phyloP scores from a whole-genome alignment of 2,329 filamentous ascomycete genomes.

The Botryotinia narcissicola region DNA sequence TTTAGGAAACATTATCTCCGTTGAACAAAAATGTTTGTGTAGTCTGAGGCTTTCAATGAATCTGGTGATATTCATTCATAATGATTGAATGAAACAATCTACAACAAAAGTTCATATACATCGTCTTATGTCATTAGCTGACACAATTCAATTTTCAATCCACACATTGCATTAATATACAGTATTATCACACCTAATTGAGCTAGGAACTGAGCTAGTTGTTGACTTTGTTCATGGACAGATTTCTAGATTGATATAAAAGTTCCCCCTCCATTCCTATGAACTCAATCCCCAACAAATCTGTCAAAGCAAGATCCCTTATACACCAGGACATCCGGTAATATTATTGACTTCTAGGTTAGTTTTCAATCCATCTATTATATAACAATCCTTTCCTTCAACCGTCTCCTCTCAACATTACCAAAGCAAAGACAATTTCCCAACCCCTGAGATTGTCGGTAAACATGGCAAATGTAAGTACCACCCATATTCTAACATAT shows the following conservation, averaged over 20 bases:
- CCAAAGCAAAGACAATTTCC: neutral
- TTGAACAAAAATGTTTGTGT: neutral
- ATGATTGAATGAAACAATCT: neutral
- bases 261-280: neutral
- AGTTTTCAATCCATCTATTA: neutral
- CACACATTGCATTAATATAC: neutral
- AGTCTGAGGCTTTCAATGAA: neutral
- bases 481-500: neutral
- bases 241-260: neutral
- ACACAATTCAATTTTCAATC: neutral
- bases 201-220: neutral
- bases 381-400: neutral
- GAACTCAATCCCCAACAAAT: neutral
- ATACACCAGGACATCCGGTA: neutral
- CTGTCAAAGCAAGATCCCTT: neutral
- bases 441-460: neutral
- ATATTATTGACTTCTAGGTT: neutral
- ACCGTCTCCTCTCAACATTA: neutral
- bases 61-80: neutral
- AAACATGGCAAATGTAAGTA: neutral
- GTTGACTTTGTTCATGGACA: neutral
- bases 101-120: neutral
- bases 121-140: neutral
- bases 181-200: neutral
- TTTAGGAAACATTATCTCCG: no score